These are phyloP conservation scores for Suhomyces emberorum DNA, from an alignment of 805 yeast species.

Conservation along the genomic window DNA sequence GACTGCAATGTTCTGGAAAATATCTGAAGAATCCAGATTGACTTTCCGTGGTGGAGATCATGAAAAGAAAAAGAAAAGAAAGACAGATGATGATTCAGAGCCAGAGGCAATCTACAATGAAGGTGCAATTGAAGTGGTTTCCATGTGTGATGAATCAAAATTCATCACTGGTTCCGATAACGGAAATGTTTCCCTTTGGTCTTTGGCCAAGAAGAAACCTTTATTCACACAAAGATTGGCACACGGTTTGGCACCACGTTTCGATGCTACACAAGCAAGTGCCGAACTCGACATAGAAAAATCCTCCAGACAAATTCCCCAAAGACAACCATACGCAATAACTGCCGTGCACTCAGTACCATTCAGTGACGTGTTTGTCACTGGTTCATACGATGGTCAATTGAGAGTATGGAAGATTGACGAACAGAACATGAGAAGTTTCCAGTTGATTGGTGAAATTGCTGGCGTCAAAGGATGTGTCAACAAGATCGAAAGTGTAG, in stretches of 20 bases:
- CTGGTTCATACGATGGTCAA: slow-evolving; percentile 86
- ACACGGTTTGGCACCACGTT: slow-evolving; percentile 64
- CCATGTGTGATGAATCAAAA: slow-evolving; percentile 89
- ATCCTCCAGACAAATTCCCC: slow-evolving; percentile 55
- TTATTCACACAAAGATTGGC: slow-evolving; percentile 62
- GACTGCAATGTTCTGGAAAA: slow-evolving; percentile 95
- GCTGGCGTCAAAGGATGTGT: slow-evolving; percentile 66
- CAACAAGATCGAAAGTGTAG: slow-evolving; percentile 58
- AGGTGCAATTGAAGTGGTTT: slow-evolving; percentile 86
- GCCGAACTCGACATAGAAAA: slow-evolving; percentile 55
- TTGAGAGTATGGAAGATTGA: slow-evolving; percentile 76
- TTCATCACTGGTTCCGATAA: slow-evolving; percentile 95
- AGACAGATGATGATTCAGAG: slow-evolving; percentile 16
- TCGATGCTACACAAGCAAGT: slow-evolving; percentile 39
- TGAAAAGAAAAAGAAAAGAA: slow-evolving; percentile 42
- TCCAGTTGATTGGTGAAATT: slow-evolving; percentile 55
- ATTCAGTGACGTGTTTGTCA: slow-evolving; percentile 74
- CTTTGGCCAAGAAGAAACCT: slow-evolving; percentile 86
- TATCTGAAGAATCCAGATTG: slow-evolving; percentile 89
- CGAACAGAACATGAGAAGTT: slow-evolving; percentile 55
- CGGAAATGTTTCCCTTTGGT: slow-evolving; percentile 89
- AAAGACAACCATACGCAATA: slow-evolving; percentile 78
- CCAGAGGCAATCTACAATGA: slow-evolving; percentile 51
- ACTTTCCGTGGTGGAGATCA: slow-evolving; percentile 90
- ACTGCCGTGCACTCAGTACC: slow-evolving; percentile 82